Evolutionary conservation across 805 yeast genomes (phyloP), one percentile per base, ranked within the genome.

Genomic region (Myxozyma neotropica): DNA sequence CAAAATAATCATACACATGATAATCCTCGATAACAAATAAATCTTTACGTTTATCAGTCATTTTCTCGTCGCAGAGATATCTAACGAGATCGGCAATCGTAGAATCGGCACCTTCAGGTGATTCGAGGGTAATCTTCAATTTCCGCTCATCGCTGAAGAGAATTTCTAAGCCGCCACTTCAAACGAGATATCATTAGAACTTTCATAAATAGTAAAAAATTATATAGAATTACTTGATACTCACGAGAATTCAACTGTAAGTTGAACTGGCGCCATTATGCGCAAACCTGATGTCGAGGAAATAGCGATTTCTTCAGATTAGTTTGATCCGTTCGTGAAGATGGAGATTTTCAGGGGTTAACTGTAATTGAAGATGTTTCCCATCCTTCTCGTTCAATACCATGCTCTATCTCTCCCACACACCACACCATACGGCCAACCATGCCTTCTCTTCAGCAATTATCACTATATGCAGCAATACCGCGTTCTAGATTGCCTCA

Each of bases 121-220:
- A 29, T 1, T 79, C 78, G 1, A 83, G 71, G 2, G 70, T 70
- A 19, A 88, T 73, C 56, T 81, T 79, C 57, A 84, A 80, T 52
- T 80, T 77, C 61, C 87, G 79, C 44, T 81, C 77, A 38, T 83
- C 82, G 39, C 79, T 80, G 60, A 93, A 89, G 1, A 89, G 83
- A 44, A 83, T 86, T 70, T 93, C 97, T 26, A 92, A 77, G 0
- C 98, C 98, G 5, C 97, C 97, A 15, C 79, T 77, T 47, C n/a
- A n/a, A n/a, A n/a, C n/a, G n/a, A n/a, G n/a, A n/a, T n/a, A n/a
- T n/a, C n/a, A n/a, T n/a, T n/a, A n/a, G n/a, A n/a, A n/a, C n/a
- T n/a, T n/a, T n/a, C n/a, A n/a, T n/a, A n/a, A n/a, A n/a, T n/a
- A n/a, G n/a, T n/a, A n/a, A n/a, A n/a, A n/a, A n/a, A n/a, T n/a